A percentile compares a stretch with the other conserved stretches of the same genome.
Evolutionary conservation across 305 asterid genomes (phyloP).

Genomic region (Striga hermonthica): DNA sequence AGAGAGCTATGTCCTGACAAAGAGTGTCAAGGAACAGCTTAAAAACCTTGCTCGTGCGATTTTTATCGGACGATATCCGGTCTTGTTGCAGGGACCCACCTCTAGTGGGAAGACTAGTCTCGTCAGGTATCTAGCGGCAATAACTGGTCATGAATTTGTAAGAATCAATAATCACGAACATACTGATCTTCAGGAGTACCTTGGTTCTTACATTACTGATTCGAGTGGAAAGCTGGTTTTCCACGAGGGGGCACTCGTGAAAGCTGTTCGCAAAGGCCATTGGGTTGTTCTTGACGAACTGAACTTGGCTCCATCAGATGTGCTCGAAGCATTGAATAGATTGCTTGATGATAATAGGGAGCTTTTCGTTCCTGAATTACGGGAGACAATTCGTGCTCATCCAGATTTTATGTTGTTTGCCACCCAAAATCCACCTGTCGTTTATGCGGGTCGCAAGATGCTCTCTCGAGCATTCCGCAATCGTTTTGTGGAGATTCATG

Average conservation of each 20-base stretch:
- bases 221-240: constrained; percentile 83
- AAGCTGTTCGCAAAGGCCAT: constrained; percentile 86
- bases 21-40: constrained; percentile 75
- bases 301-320: constrained; percentile 99
- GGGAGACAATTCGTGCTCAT: constrained; percentile 80
- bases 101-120: constrained; percentile 99
- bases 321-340: constrained; percentile 91
- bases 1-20: constrained; percentile 64
- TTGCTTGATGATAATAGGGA: constrained; percentile 96
- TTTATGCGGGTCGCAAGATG: constrained; percentile 94
- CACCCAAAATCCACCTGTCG: constrained; percentile 95
- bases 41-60: constrained; percentile 77
- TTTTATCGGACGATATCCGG: constrained; percentile 79
- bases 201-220: constrained; percentile 92
- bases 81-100: constrained; percentile 95
- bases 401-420: constrained; percentile 93
- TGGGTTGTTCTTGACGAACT: constrained; percentile 99
- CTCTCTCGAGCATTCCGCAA: constrained; percentile 98
- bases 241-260: constrained; percentile 91
- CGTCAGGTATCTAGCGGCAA: constrained; percentile 77
- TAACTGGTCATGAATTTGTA: constrained; percentile 83
- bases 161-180: constrained; percentile 96
- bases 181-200: constrained; percentile 97
- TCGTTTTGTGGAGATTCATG: constrained; percentile 98
- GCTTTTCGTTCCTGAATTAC: constrained; percentile 86